Conservation (phyloP, 1,284 basidiomycete genomes). For the Pseudozyma sp. region DNA sequence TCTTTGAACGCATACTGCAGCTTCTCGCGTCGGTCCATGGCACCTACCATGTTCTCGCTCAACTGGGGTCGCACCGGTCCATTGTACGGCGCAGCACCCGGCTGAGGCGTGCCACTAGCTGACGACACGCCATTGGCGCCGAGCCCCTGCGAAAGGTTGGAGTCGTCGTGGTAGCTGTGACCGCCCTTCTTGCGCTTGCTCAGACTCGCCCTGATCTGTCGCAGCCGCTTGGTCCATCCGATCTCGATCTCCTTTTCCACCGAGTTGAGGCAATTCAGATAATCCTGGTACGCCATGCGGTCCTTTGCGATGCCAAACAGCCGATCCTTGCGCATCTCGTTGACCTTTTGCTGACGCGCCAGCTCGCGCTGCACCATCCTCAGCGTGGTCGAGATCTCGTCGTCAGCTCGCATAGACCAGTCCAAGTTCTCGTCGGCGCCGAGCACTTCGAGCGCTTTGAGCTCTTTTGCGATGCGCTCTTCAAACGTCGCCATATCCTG, state of each 20-base stretch:
- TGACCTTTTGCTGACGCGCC: constrained; percentile 79
- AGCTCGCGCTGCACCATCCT: constrained; percentile 88
- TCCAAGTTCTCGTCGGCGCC: constrained; percentile 70
- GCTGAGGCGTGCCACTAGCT: constrained; percentile 37
- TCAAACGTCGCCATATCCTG: constrained; percentile 72
- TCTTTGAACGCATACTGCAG: constrained; percentile 60
- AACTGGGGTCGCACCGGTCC: constrained; percentile 60
- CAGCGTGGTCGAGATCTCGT: constrained; percentile 89
- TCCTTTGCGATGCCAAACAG: constrained; percentile 83
- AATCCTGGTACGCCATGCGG: constrained; percentile 81
- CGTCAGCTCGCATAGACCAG: constrained; percentile 73
- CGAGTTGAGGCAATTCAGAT: constrained; percentile 59
- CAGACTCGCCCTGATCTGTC: constrained; percentile 63
- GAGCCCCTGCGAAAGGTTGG: constrained; percentile 18
- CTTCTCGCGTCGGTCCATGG: constrained; percentile 57
- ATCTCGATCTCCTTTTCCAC: constrained; percentile 66
- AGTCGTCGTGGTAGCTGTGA: constrained; percentile 38
- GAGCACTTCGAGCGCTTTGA: constrained; percentile 72
- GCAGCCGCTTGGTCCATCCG: constrained; percentile 63
- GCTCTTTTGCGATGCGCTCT: constrained; percentile 72
- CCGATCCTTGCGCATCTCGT: constrained; percentile 83
- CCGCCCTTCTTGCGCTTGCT: constrained; percentile 64
- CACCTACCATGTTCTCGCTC: constrained; percentile 54
- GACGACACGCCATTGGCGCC: constrained; percentile 34
- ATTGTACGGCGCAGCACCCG: constrained; percentile 35